phyloP scores from a whole-genome alignment of 2,329 filamentous ascomycete genomes.

The Nemania serpens region DNA sequence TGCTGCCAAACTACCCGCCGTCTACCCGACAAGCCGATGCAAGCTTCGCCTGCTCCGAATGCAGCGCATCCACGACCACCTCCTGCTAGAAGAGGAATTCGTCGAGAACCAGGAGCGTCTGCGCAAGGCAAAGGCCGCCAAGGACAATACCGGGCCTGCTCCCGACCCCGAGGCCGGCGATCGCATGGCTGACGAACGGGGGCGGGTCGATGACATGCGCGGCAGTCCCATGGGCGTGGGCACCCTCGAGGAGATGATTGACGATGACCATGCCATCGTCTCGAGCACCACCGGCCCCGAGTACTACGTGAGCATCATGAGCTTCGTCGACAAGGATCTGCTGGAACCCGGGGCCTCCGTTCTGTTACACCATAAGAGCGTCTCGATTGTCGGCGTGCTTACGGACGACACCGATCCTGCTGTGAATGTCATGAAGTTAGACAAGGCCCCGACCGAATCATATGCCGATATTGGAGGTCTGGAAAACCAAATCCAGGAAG shows the following conservation, averaged over 20 bases:
- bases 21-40: constrained; percentile 95
- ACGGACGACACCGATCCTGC: constrained; percentile 95
- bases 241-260: constrained; percentile 97
- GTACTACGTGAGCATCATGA: constrained; percentile 99
- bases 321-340: constrained; percentile 98
- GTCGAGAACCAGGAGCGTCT: constrained; percentile 98
- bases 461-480: constrained; percentile 98
- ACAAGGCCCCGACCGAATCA: constrained; percentile 97
- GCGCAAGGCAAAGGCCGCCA: constrained; percentile 85
- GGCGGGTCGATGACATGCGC: constrained; percentile 96
- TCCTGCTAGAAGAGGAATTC: constrained; percentile 96
- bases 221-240: constrained; percentile 98
- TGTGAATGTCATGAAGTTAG: constrained; percentile 98
- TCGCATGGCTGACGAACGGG: constrained; percentile 90
- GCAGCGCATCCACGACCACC: constrained; percentile 97
- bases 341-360: constrained; percentile 96
- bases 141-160: constrained; percentile 67
- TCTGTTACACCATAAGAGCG: constrained; percentile 93
- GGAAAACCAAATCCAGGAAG: constrained; percentile 95
- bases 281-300: constrained; percentile 96
- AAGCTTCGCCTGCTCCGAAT: constrained; percentile 96
- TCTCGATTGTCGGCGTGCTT: constrained; percentile 95
- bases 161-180: constrained; percentile 78
- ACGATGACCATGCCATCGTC: constrained; percentile 98
- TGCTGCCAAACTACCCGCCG: constrained; percentile 89